Percentiles rank a stretch among this genome's conserved stretches.
These are phyloP conservation scores for Kentomonas sorsogonicus DNA, from an alignment of 208 protist species.

Conservation along the genomic window DNA sequence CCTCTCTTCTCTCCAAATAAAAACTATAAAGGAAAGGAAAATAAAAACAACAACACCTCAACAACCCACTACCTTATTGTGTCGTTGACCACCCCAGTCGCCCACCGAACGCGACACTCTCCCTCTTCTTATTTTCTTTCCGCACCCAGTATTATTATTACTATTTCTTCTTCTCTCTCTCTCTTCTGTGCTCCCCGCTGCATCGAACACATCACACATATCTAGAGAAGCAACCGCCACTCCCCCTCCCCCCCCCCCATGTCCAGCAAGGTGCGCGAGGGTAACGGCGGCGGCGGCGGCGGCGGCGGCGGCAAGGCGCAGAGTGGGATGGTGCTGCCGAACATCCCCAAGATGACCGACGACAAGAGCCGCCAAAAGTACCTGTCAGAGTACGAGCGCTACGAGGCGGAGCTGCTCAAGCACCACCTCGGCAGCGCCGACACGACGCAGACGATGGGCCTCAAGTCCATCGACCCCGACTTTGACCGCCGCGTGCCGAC, in stretches of 20 bases:
- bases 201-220: background rate
- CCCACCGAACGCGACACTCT: no score
- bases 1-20: no score
- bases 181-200: no score
- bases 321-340: slow-evolving; percentile 62
- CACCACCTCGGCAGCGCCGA: slow-evolving; percentile 75
- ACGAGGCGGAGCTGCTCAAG: slow-evolving; percentile 82
- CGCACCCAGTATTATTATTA: no score
- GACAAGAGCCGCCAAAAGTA: slow-evolving; percentile 71
- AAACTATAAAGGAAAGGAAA: no score
- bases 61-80: no score
- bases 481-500: slow-evolving; percentile 72
- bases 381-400: slow-evolving; percentile 84
- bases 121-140: slow-evolving; percentile 3
- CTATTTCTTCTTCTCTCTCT: slow-evolving; percentile 7
- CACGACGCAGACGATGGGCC: slow-evolving; percentile 58
- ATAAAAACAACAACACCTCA: no score
- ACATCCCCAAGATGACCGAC: slow-evolving; percentile 81
- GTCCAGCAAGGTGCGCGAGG: background rate
- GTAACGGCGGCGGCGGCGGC: slow-evolving; percentile 3
- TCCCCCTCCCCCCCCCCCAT: background rate
- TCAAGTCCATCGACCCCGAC: slow-evolving; percentile 43
- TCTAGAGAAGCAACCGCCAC: background rate
- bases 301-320: slow-evolving; percentile 15
- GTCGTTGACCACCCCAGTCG: no score